phyloP scores from a whole-genome alignment of 768 basidiomycete species.

The Mycena belliarum region DNA sequence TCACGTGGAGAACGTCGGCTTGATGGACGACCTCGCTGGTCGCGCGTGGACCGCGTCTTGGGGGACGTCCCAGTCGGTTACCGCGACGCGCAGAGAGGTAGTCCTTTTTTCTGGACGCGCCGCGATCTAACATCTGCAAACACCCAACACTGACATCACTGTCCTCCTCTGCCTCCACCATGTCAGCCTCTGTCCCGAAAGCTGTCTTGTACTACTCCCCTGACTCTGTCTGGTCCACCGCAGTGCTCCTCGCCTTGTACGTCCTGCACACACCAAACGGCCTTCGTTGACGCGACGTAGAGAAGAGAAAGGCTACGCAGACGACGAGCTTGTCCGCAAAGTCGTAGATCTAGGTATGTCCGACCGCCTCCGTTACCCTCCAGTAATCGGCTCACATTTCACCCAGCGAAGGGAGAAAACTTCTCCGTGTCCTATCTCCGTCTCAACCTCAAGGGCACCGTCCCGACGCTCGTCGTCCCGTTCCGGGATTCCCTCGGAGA shows the following conservation, averaged over 20 bases:
- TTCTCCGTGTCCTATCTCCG: slow-evolving; percentile 74
- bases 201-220: slow-evolving; percentile 78
- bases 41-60: too few relatives aligned
- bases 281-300: slow-evolving; percentile 29
- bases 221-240: slow-evolving; percentile 63
- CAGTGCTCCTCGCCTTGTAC: slow-evolving; percentile 61
- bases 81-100: too few relatives aligned
- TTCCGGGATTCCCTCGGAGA: slow-evolving; percentile 67
- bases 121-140: too few relatives aligned
- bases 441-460: slow-evolving; percentile 76
- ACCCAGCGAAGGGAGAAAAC: slow-evolving; percentile 74
- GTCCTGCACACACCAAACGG: slow-evolving; percentile 19
- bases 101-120: too few relatives aligned
- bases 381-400: not conserved
- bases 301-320: slow-evolving; percentile 82
- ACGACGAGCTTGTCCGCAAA: slow-evolving; percentile 72
- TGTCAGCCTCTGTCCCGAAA: slow-evolving; percentile 53
- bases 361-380: not conserved
- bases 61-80: too few relatives aligned
- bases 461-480: slow-evolving; percentile 87
- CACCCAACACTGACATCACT: not conserved
- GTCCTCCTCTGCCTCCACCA: slow-evolving; percentile 22
- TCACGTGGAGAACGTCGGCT: too few relatives aligned
- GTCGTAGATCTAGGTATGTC: slow-evolving; percentile 69
- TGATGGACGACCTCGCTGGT: too few relatives aligned